Conservation (phyloP, 441 rosid genomes). For the Gossypium laxum region DNA sequence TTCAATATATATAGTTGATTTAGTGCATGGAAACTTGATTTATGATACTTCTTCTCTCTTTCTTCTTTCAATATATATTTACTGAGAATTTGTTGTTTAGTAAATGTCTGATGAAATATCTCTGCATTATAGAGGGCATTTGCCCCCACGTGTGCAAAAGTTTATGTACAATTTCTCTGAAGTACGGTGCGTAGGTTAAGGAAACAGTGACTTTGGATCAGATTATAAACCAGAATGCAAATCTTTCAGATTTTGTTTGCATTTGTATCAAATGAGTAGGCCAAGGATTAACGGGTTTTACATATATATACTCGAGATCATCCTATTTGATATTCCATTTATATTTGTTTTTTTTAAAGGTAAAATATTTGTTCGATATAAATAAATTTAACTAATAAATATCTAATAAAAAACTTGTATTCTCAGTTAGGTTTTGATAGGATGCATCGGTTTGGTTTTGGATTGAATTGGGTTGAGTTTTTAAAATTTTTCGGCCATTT, state of each 20-base stretch:
- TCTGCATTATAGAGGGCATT: not conserved
- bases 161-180: not conserved
- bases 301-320: not conserved
- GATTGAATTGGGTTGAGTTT: not conserved
- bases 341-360: not conserved
- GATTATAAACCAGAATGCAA: conserved; percentile 1
- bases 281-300: not conserved
- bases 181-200: not conserved
- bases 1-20: not conserved
- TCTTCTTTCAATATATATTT: not conserved
- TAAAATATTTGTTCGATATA: not conserved
- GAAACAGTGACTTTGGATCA: not conserved
- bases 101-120: not conserved
- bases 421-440: not conserved
- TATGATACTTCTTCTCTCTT: not conserved
- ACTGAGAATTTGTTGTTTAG: not conserved
- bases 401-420: not conserved
- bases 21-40: not conserved
- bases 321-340: not conserved
- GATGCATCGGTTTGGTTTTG: not conserved
- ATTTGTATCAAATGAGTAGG: not conserved
- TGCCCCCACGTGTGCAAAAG: conserved; percentile 12
- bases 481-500: no score
- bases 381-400: not conserved
- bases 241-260: not conserved